Percentiles rank a stretch among this genome's conserved stretches.
phyloP scores from a whole-genome alignment of 176 grass and related monocot species.

The Aechmea fasciata region DNA sequence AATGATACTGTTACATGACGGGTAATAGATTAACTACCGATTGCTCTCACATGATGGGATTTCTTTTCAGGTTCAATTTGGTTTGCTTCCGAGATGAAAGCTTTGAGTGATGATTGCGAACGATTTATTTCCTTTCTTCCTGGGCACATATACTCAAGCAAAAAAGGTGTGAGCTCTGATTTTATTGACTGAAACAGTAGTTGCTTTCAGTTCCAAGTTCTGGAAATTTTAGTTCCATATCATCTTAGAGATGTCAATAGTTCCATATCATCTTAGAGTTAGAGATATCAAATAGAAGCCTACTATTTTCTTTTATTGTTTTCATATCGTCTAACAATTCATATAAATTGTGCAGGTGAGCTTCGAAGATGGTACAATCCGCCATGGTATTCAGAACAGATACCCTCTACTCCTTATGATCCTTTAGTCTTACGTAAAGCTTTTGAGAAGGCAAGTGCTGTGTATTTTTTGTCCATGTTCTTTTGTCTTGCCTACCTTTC shows the following conservation, averaged over 20 bases:
- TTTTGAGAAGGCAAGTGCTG: constrained; percentile 68
- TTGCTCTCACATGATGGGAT: not conserved
- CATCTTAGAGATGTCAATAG: not conserved
- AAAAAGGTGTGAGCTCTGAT: constrained; percentile 48
- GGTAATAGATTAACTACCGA: too few relatives aligned
- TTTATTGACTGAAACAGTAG: not conserved
- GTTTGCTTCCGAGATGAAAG: constrained; percentile 99
- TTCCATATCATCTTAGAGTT: not conserved
- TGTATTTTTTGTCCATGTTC: constrained; percentile 17
- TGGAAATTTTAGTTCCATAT: not conserved
- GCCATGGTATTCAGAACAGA: constrained; percentile 74
- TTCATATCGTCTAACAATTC: constrained; percentile 8
- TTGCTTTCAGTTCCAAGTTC: not conserved
- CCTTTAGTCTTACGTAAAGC: constrained; percentile 50
- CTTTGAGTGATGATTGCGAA: constrained; percentile 92
- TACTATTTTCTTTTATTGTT: constrained; percentile 13
- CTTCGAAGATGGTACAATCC: constrained; percentile 93
- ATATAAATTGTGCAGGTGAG: constrained; percentile 34
- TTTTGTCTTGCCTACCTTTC: not conserved
- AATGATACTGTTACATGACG: too few relatives aligned
- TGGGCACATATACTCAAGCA: constrained; percentile 96
- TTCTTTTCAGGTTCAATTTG: constrained; percentile 79
- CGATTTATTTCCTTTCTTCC: constrained; percentile 88
- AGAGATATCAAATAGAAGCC: constrained; percentile 5
- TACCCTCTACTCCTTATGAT: constrained; percentile 81